phyloP scores from a whole-genome alignment of 306 rosid species.

The Vicia faba region DNA sequence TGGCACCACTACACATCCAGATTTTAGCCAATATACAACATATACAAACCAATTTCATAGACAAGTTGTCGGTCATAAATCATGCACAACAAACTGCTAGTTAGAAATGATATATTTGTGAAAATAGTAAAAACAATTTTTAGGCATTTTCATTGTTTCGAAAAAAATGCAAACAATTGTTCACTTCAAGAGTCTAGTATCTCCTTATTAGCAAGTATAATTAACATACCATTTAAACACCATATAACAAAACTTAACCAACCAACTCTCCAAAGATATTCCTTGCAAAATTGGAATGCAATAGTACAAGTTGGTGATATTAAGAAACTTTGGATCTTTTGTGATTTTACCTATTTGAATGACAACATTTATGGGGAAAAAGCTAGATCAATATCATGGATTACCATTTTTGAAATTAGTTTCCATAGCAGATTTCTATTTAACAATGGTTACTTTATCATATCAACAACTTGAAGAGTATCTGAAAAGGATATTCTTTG shows the following conservation, averaged over 20 bases:
- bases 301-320: not conserved
- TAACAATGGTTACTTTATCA: not conserved
- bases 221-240: slow-evolving; percentile 3
- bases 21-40: no score
- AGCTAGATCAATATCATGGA: slow-evolving; percentile 2
- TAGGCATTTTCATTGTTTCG: no score
- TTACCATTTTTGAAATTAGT: slow-evolving; percentile 22
- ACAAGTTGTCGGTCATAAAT: no score
- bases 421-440: not conserved
- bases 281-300: no score
- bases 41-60: no score
- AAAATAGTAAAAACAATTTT: no score
- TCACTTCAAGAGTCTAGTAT: no score
- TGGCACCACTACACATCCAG: slow-evolving; percentile 26
- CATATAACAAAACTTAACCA: not conserved
- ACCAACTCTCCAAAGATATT: no score
- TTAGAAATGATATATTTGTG: no score
- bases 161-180: no score
- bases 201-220: not conserved
- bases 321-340: slow-evolving; percentile 6
- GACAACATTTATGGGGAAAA: not conserved
- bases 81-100: no score
- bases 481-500: slow-evolving; percentile 92
- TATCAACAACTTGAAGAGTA: slow-evolving; percentile 11
- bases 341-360: not conserved